Percentiles rank a stretch among this genome's conserved stretches.
These are phyloP conservation scores for Areca catechu DNA, from an alignment of 176 grass and related monocot genomes.

Conservation along the genomic window DNA sequence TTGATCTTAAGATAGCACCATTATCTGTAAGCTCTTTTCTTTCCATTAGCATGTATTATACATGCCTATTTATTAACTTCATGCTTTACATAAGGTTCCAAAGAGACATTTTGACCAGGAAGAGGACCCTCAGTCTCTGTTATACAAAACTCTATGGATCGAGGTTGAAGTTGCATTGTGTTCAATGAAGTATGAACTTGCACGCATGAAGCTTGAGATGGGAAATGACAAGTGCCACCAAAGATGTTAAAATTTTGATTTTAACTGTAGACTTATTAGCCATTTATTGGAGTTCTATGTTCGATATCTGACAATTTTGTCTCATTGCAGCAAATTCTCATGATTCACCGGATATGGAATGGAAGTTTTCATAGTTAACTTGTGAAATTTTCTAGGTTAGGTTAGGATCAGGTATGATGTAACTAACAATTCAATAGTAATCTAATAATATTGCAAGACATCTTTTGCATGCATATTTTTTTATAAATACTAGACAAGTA, in stretches of 20 bases:
- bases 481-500: no score
- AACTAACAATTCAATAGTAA: no score
- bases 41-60: no score
- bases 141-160: constrained; percentile 74
- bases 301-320: background rate
- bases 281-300: background rate
- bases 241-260: constrained; percentile 7
- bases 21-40: background rate
- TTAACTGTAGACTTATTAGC: no score
- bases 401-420: no score
- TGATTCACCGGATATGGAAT: background rate
- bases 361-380: constrained; percentile 3
- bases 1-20: no score
- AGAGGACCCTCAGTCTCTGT: constrained; percentile 29
- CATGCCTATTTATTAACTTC: background rate
- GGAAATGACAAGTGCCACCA: no score
- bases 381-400: no score
- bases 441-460: no score
- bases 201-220: no score
- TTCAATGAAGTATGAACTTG: no score
- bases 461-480: no score
- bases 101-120: constrained; percentile 27
- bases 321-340: constrained; percentile 17
- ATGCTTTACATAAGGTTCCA: constrained; percentile 41
- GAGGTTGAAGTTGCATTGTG: constrained; percentile 79